Evolutionary conservation across 116 monocot species (phyloP), one percentile per base, ranked within the genome.

Genomic region (Zostera marina): DNA sequence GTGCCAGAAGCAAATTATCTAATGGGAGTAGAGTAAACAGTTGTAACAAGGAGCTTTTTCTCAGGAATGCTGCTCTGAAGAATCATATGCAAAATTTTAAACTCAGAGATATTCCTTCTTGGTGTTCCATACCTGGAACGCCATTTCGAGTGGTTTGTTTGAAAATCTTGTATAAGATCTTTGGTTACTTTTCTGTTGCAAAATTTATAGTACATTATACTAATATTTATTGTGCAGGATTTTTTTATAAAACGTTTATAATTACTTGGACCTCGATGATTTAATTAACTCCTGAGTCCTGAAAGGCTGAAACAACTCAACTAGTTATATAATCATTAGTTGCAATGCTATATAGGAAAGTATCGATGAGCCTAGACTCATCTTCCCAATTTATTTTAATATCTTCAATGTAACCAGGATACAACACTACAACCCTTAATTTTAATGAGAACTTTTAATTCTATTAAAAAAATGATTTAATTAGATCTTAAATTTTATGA

Each of bases 51-150:
- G 53, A 20, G 54, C 55, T 66, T 25, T n/a, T 20, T 58, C 39
- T 7, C 42, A 79, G 65, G 44, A 82, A 22, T 59, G 64, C 12
- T 53, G 40, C 38, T 64, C 39, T 22, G 60, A 80, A 61, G 40
- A 72, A 60, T 44, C n/a, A 19, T 64, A 52, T 5, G 15, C 55
- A 23, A 13, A 79, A 63, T 53, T 58, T 66, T 59, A 76, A 69
- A 63, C 51, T 48, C 12, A 69, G 53, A 80, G 85, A 96, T 54
- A 67, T 62, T 56, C 85, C 94, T n/a, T 45, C 79, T 32, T 96
- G 94, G 94, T 96, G 94, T 74, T 76, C 71, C 57, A 69, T 96
- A 65, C 77, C 94, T 56, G 94, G 94, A 66, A 96, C 94, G 47
- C 74, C 84, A 66, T 96, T 96, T 70, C 76, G 89, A 59, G 94